Base-by-base conservation (phyloP, 768 basidiomycete species). In the Amyloporia xantha region DNA sequence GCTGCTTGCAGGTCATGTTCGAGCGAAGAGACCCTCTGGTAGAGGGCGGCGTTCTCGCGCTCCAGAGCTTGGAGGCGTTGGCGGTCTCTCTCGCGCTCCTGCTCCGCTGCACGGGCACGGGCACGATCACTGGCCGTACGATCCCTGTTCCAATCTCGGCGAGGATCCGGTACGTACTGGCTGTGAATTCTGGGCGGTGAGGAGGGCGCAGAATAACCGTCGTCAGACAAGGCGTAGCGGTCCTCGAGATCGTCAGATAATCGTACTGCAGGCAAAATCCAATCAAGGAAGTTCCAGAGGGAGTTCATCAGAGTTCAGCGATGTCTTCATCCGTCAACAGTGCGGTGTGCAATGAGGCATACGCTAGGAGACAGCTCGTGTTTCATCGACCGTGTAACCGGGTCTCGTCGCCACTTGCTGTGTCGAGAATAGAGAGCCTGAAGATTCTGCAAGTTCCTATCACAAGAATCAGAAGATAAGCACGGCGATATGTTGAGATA, bases 181-280 rank as follows among this genome's bases (percentile, higher is more conserved):
- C 41, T 30, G 21, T 41, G 35, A 21, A 41, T 35, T 19, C 49
- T 45, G 44, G 42, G 40, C 51, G 47, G 38, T 44, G 39, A 28
- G 41, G 55, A 19, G 42, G 50, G 39, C 41, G 47, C 49, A 38
- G 44, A 55, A 52, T 28, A 55, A 40, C 40, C 47, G 52, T 51
- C 48, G 41, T 52, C 50, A 17, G 56, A 5, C 20, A 49, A 26
- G 5, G 58, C 56, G 52, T 53, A 53, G 0, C 54, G 55, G 49
- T 58, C 60, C 47, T 58, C 49, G 33, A 58, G 54, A 54, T 63
- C 60, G 59, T 63, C 62, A 40, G 59, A 40, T 48, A 63, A 58
- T 49, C 62, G 62, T 35, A 63, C 60, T 41, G 59, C 44, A 28
- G 62, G 62, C 28, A 63, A 53, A 41, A 63, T 51, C 62, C 62